These are phyloP conservation scores for Boletus mariae DNA, from an alignment of 1,284 basidiomycete genomes.

Conservation along the genomic window DNA sequence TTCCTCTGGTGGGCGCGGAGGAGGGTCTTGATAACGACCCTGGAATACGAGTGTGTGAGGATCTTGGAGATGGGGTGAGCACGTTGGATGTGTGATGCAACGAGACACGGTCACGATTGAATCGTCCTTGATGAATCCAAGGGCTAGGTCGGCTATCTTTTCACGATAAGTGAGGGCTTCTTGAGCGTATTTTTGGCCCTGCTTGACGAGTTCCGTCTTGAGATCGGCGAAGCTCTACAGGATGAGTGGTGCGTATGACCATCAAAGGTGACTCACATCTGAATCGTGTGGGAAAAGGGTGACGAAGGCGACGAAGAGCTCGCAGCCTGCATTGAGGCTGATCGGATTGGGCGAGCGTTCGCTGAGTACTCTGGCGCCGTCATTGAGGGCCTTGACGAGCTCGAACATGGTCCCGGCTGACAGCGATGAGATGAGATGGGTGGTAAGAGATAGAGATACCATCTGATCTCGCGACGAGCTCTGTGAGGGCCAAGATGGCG, in stretches of 20 bases:
- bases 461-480: conserved; percentile 71
- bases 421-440: conserved; percentile 18
- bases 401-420: conserved; percentile 87
- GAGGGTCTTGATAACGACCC: conserved; percentile 93
- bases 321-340: conserved; percentile 85
- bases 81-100: conserved; percentile 12
- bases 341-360: conserved; percentile 72
- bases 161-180: conserved; percentile 84
- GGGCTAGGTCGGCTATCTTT: conserved; percentile 86
- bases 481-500: conserved; percentile 78
- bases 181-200: conserved; percentile 73
- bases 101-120: conserved; percentile 62
- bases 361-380: conserved; percentile 68
- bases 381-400: conserved; percentile 77
- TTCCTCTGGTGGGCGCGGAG: conserved; percentile 87
- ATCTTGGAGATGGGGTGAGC: conserved; percentile 53
- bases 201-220: conserved; percentile 75
- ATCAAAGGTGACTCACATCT: conserved; percentile 46
- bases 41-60: conserved; percentile 92
- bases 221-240: conserved; percentile 74
- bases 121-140: conserved; percentile 93
- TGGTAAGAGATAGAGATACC: conserved; percentile 38
- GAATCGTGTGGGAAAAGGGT: conserved; percentile 83
- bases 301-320: conserved; percentile 86
- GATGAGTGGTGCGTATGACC: neutral